Evolutionary conservation across 768 basidiomycete species (phyloP), one percentile per base, ranked within the genome.

Genomic region (Mycena crocata): DNA sequence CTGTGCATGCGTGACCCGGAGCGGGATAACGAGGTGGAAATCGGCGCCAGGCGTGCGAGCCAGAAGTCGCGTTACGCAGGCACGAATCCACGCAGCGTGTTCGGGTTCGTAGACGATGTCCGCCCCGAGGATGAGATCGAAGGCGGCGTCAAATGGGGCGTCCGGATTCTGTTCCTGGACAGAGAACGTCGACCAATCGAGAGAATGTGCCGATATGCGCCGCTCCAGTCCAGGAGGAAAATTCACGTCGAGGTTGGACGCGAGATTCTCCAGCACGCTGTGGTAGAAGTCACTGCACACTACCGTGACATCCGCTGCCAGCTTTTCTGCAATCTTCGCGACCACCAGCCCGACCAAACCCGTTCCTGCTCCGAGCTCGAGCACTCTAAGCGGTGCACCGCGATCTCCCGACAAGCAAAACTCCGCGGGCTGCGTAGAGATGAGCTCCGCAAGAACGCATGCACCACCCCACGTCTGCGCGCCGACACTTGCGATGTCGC

Each of bases 391-490:
- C 6, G 52, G 31, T 24, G 48, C 31, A 23, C 46, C 28, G 32
- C 31, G 19, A 10, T 30, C 28, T n/a, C n/a, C n/a, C 42, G 19
- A 5, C 3, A 88, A 73, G 12, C 85, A 85, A 72, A 91, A 93
- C 30, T 67, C 67, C 3, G 68, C 73, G 0, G 93, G 91, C 32
- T 82, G 74, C 31, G 89, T 83, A 3, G 85, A 86, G 42, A 95
- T 87, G 78, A 89, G 85, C 73, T 93, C 91, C 0, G 93, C 87
- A 60, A 96, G 83, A 9, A 96, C 87, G 69, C 91, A 94, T 4
- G 93, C 91, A 13, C 91, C 88, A 5, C 93, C 94, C 95, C 94
- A 96, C 0, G 94, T 96, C 78, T 95, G 94, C 30, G 93, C 89
- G 1, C 94, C 94, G 21, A 94, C 88, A 59, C 89, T 91, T 15